Conservation (phyloP, 352 stramenopile species). For the Phytopythium litorale region DNA sequence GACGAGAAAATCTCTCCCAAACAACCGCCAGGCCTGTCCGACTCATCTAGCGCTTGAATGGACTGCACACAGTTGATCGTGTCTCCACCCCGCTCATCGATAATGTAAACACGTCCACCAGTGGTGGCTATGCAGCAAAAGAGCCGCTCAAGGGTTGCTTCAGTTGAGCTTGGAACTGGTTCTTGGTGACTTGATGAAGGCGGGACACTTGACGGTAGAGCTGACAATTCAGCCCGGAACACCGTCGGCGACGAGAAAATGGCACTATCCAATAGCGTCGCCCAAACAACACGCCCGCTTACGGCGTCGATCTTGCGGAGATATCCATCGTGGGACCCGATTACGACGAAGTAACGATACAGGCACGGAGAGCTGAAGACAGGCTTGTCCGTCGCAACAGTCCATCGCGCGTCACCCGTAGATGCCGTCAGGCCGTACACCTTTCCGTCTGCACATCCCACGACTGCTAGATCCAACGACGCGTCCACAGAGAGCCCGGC, state of each 20-base stretch:
- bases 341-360: constrained; percentile 21
- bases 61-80: neutral
- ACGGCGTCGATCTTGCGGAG: constrained; percentile 32
- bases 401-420: constrained; percentile 28
- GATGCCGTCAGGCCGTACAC: constrained; percentile 34
- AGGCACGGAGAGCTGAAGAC: constrained; percentile 60
- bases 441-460: constrained; percentile 44
- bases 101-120: constrained; percentile 30
- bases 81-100: constrained; percentile 33
- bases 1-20: constrained; percentile 55
- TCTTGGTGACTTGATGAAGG: neutral
- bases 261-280: constrained; percentile 17
- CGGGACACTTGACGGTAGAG: neutral
- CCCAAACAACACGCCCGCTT: constrained; percentile 33
- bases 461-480: constrained; percentile 18
- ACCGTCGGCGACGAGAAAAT: constrained; percentile 49
- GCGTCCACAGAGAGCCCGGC: constrained; percentile 31
- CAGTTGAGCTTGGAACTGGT: neutral
- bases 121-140: constrained; percentile 44
- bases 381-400: constrained; percentile 34
- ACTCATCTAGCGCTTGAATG: constrained; percentile 14
- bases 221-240: constrained; percentile 7
- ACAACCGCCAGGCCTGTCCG: neutral
- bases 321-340: constrained; percentile 54
- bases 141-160: constrained; percentile 4